Conservation (phyloP, 2,329 filamentous ascomycete species). For the Cladophialophora exuberans region DNA sequence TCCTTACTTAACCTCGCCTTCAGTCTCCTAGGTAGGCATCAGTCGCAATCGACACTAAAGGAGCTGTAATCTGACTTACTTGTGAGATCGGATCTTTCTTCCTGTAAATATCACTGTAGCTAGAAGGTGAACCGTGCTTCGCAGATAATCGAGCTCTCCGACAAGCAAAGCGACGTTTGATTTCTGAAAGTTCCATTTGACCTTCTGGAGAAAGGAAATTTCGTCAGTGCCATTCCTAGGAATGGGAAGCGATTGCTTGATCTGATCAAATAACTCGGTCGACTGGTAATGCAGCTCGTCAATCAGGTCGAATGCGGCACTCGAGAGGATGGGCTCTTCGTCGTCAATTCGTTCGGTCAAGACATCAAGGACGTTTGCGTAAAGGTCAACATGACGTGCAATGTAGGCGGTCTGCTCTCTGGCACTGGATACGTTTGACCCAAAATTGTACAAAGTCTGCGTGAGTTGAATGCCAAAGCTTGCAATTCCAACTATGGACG, state of each 20-base stretch:
- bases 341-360: constrained; percentile 13
- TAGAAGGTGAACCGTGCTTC: constrained; percentile 13
- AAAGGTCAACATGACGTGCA: constrained; percentile 17
- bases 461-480: constrained; percentile 18
- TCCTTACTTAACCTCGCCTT: not conserved
- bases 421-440: constrained; percentile 6
- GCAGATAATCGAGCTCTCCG: constrained; percentile 16
- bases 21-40: not conserved
- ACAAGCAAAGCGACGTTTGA: constrained; percentile 18
- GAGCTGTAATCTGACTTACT: not conserved
- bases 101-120: not conserved
- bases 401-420: constrained; percentile 16
- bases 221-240: constrained; percentile 1
- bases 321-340: constrained; percentile 16
- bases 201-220: constrained; percentile 11
- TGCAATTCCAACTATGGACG: constrained; percentile 19
- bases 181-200: constrained; percentile 23
- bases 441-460: constrained; percentile 16
- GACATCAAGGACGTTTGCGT: constrained; percentile 18
- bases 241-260: constrained; percentile 4
- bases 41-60: not conserved
- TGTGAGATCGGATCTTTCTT: not conserved
- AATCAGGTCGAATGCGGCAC: constrained; percentile 10
- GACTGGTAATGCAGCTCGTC: constrained; percentile 16
- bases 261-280: constrained; percentile 8